Evolutionary conservation across 2,329 filamentous ascomycete genomes (phyloP).

Genomic region (Emydomyces testavorans): DNA sequence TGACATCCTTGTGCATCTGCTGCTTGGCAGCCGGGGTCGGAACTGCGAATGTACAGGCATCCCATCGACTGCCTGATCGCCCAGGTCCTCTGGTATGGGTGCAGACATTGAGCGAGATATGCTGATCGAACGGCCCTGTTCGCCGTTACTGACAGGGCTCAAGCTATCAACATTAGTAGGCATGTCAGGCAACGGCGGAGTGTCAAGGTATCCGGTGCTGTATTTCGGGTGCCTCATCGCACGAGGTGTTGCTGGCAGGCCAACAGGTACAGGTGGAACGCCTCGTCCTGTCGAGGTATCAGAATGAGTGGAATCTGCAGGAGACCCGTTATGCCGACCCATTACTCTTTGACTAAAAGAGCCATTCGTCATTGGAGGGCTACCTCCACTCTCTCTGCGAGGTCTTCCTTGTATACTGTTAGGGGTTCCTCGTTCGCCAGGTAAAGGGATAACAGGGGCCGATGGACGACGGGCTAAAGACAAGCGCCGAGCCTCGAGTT

Average conservation of each 20-base stretch:
- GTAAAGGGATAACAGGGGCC: conserved; percentile 68
- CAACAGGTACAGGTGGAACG: conserved; percentile 47
- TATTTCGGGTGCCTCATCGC: conserved; percentile 76
- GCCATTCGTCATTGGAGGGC: conserved; percentile 28
- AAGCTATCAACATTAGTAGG: conserved; percentile 35
- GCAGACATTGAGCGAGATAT: conserved; percentile 33
- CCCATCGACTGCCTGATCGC: conserved; percentile 25
- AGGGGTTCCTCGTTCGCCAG: conserved; percentile 43
- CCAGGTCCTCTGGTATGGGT: conserved; percentile 23
- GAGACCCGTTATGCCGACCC: conserved; percentile 28
- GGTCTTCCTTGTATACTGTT: conserved; percentile 25
- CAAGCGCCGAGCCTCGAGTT: conserved; percentile 76
- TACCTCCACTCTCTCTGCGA: conserved; percentile 30
- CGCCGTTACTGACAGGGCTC: background rate
- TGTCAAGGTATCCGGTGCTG: conserved; percentile 37
- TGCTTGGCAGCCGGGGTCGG: conserved; percentile 32
- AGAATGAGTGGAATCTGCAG: conserved; percentile 30
- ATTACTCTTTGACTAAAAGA: conserved; percentile 27
- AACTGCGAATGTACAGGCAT: conserved; percentile 33
- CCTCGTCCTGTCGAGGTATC: conserved; percentile 30
- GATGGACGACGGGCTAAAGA: conserved; percentile 72
- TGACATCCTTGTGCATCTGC: conserved; percentile 21
- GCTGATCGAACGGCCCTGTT: conserved; percentile 19
- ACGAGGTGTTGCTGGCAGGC: conserved; percentile 80
- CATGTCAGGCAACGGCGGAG: conserved; percentile 46